phyloP scores from a whole-genome alignment of 2,329 filamentous ascomycete species.

The Colletotrichum limetticola region DNA sequence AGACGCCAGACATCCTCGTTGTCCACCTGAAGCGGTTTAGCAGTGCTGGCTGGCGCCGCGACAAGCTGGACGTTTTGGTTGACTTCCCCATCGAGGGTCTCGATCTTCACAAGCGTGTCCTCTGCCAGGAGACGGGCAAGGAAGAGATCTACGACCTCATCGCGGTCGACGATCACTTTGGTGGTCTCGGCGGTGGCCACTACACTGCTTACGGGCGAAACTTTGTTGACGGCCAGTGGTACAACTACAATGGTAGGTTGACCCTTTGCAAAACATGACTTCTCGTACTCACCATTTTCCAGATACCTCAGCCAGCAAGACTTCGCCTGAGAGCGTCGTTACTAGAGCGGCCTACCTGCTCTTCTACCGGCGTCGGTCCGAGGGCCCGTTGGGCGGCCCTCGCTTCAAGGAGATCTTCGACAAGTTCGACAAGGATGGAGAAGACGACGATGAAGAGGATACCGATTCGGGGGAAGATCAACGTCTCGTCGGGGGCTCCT shows the following conservation, averaged over 20 bases:
- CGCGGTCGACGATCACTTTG: constrained; percentile 95
- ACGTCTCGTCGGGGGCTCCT: constrained; percentile 86
- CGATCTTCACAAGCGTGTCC: constrained; percentile 82
- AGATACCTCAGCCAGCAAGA: constrained; percentile 80
- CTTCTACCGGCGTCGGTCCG: constrained; percentile 91
- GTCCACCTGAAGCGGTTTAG: constrained; percentile 97
- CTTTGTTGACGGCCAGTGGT: constrained; percentile 90
- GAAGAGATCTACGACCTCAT: constrained; percentile 91
- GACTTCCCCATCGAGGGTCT: constrained; percentile 92
- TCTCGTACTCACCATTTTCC: constrained; percentile 50
- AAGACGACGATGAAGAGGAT: constrained; percentile 56
- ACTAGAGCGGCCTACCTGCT: constrained; percentile 87
- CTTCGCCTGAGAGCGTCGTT: constrained; percentile 71
- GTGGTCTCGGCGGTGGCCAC: constrained; percentile 91
- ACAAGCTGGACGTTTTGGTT: constrained; percentile 91
- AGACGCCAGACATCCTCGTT: constrained; percentile 92
- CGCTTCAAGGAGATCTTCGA: constrained; percentile 78
- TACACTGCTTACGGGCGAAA: constrained; percentile 97
- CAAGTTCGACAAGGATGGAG: constrained; percentile 64
- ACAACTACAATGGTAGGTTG: constrained; percentile 90
- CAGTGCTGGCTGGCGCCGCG: constrained; percentile 80
- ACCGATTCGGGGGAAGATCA: constrained; percentile 80
- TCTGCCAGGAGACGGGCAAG: constrained; percentile 83
- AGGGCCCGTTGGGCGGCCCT: constrained; percentile 80
- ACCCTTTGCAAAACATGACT: neutral